A percentile compares a stretch with the other conserved stretches of the same genome.
Conservation (phyloP, 2,329 filamentous ascomycete species). For the Bertia moriformis region DNA sequence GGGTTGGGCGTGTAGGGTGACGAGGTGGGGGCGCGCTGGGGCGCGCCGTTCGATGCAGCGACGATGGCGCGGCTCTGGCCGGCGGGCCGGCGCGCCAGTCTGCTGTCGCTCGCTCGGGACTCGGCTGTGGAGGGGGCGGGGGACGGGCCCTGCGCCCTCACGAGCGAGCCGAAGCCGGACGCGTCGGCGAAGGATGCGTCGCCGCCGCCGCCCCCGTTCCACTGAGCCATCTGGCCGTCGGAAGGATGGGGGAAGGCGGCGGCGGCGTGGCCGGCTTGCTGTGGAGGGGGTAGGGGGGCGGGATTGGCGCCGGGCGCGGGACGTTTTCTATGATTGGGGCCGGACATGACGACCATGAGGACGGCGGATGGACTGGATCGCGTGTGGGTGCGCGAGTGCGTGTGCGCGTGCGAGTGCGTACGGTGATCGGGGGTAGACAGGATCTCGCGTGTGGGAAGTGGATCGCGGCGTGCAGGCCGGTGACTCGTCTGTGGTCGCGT, state of each 20-base stretch:
- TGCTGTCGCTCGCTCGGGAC: constrained; percentile 12
- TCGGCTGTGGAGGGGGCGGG: constrained; percentile 13
- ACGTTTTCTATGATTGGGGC: constrained; percentile 45
- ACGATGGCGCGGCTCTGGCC: not conserved
- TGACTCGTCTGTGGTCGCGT: too few species aligned
- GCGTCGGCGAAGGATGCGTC: not conserved
- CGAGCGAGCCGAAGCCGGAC: constrained; percentile 11
- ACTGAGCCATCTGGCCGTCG: constrained; percentile 31
- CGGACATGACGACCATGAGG: not conserved
- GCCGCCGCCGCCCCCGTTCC: constrained; percentile 27
- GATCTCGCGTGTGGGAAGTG: too few species aligned
- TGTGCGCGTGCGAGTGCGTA: too few species aligned
- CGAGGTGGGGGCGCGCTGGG: too few species aligned
- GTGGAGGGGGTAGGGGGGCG: constrained; percentile 21
- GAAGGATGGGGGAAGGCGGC: too few species aligned
- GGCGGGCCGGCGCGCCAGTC: constrained; percentile 11
- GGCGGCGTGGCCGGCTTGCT: too few species aligned
- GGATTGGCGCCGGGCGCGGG: constrained; percentile 59
- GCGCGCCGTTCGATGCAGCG: too few species aligned
- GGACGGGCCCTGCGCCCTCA: constrained; percentile 15
- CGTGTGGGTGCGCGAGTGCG: too few species aligned
- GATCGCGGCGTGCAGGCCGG: too few species aligned
- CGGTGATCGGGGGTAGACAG: too few species aligned
- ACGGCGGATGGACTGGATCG: too few species aligned
- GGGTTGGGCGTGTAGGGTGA: too few species aligned